These are phyloP conservation scores for Pyricularia sp. DNA, from an alignment of 2,329 filamentous ascomycete species.

Conservation along the genomic window DNA sequence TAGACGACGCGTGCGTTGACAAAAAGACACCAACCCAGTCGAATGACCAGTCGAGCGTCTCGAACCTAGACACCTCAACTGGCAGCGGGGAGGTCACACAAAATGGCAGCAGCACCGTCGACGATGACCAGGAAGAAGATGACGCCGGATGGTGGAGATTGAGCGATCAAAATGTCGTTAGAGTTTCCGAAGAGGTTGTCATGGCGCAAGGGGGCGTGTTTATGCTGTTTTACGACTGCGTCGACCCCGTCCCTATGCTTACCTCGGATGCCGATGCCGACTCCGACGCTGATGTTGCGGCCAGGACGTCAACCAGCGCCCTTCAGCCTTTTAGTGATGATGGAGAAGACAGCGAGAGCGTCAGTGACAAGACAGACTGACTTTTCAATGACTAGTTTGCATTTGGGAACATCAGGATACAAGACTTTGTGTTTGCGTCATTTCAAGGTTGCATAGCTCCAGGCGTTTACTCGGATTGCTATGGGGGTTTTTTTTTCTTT, in stretches of 20 bases:
- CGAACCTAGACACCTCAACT: conserved; percentile 4
- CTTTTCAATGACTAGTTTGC: not conserved
- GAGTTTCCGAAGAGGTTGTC: conserved; percentile 60
- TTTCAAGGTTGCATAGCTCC: not conserved
- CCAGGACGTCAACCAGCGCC: not conserved
- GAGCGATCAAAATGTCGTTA: conserved; percentile 74
- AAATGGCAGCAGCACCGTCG: not conserved
- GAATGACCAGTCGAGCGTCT: conserved; percentile 8
- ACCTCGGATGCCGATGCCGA: not conserved
- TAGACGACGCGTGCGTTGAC: not conserved
- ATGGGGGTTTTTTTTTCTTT: not conserved
- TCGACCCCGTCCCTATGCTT: conserved; percentile 39
- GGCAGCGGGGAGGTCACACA: not conserved
- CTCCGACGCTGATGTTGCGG: not conserved
- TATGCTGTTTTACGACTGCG: conserved; percentile 90
- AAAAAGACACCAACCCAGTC: not conserved
- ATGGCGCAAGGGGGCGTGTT: conserved; percentile 72
- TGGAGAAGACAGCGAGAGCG: not conserved
- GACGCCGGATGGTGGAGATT: conserved; percentile 71
- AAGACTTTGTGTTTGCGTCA: not conserved
- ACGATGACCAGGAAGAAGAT: conserved; percentile 11
- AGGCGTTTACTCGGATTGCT: not conserved
- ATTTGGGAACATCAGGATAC: not conserved
- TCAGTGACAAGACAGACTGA: not conserved
- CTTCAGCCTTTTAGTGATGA: not conserved